A percentile compares a stretch with the other conserved stretches of the same genome.
Conservation (phyloP, 352 stramenopile genomes). For the Halophytophthora batemanensis region DNA sequence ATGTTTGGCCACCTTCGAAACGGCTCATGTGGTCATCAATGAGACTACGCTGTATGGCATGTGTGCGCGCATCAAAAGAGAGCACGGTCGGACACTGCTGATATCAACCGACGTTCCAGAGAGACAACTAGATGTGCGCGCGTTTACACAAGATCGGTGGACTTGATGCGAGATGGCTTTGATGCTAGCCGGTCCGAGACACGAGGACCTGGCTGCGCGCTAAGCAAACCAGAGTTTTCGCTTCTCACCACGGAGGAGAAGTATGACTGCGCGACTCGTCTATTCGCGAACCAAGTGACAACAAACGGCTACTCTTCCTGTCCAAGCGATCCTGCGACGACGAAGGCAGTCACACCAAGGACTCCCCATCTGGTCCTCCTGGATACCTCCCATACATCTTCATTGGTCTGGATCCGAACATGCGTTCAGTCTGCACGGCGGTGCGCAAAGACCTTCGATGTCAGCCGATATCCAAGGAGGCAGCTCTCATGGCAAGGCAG, state of each 20-base stretch:
- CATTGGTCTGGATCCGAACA: constrained; percentile 6
- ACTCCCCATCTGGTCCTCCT: neutral
- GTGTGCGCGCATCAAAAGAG: constrained; percentile 1
- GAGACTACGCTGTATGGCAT: constrained; percentile 2
- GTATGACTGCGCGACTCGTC: constrained; percentile 4
- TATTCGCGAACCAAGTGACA: constrained; percentile 7
- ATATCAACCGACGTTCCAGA: neutral
- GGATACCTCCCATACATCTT: constrained; percentile 2
- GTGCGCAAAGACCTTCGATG: constrained; percentile 2
- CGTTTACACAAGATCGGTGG: neutral
- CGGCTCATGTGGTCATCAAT: constrained; percentile 7
- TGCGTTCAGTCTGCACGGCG: constrained; percentile 7
- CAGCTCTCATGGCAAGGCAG: neutral
- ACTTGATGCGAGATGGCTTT: constrained; percentile 1
- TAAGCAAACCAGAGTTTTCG: constrained; percentile 4
- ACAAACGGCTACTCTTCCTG: constrained; percentile 3
- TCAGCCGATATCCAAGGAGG: no score
- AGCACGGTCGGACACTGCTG: neutral
- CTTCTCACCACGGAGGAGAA: neutral
- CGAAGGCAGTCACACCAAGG: neutral
- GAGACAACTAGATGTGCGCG: neutral
- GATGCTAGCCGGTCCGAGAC: constrained; percentile 1
- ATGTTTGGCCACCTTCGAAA: neutral
- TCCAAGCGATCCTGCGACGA: neutral
- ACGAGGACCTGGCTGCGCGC: neutral